These are phyloP conservation scores for Hydnomerulius pinastri DNA, from an alignment of 768 basidiomycete species.

Conservation along the genomic window DNA sequence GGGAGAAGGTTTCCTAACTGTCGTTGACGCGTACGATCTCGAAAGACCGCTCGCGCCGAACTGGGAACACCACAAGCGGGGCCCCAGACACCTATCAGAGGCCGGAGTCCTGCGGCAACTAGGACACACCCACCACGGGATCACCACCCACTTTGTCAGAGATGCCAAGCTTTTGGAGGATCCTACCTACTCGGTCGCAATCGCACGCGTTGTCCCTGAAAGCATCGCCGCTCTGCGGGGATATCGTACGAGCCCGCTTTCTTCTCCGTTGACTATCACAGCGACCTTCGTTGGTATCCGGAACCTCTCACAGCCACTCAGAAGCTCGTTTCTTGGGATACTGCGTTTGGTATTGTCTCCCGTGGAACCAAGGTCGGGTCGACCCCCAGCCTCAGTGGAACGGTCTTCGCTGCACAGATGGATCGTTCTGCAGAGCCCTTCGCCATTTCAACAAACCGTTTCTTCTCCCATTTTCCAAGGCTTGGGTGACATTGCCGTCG, in stretches of 20 bases:
- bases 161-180: background rate
- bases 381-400: background rate
- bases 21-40: background rate
- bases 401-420: background rate
- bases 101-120: background rate
- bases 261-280: background rate
- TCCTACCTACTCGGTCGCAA: background rate
- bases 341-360: background rate
- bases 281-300: background rate
- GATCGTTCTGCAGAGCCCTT: background rate
- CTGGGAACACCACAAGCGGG: no score
- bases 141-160: background rate
- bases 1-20: background rate
- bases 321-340: background rate
- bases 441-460: background rate
- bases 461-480: background rate
- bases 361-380: background rate
- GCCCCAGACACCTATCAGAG: background rate
- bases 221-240: background rate
- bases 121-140: background rate
- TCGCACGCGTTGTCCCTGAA: background rate
- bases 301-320: background rate
- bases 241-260: background rate
- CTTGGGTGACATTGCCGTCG: background rate
- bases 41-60: background rate